These are phyloP conservation scores for Aegilops longissima DNA, from an alignment of 176 grass and related monocot species.

Conservation along the genomic window DNA sequence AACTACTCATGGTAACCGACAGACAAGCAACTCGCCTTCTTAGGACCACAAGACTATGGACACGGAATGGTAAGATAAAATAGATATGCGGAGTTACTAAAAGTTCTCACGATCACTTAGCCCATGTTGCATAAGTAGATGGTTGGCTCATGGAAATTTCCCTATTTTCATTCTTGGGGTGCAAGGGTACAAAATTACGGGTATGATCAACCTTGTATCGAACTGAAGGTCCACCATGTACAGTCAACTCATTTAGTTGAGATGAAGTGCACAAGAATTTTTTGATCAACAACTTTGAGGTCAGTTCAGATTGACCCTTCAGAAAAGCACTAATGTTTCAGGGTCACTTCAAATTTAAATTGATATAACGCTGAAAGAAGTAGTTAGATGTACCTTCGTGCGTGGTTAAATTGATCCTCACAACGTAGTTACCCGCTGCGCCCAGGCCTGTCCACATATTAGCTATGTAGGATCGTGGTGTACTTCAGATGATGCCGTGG, in stretches of 20 bases:
- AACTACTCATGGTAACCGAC: too few species aligned
- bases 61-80: too few species aligned
- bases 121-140: neutral
- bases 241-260: too few species aligned
- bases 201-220: neutral
- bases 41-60: too few species aligned
- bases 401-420: neutral
- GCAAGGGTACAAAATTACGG: neutral
- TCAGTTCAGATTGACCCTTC: too few species aligned
- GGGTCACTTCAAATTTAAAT: neutral
- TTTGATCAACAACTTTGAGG: too few species aligned
- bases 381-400: neutral
- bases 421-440: neutral
- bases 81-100: too few species aligned
- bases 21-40: too few species aligned
- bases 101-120: too few species aligned
- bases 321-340: too few species aligned
- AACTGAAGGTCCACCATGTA: neutral
- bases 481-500: neutral
- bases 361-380: neutral
- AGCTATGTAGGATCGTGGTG: too few species aligned
- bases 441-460: neutral
- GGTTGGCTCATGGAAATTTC: neutral
- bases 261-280: neutral
- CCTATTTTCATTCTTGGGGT: neutral